A percentile compares a stretch with the other conserved stretches of the same genome.
Conservation (phyloP, 305 asterid species). For the Plantago coronopus region DNA sequence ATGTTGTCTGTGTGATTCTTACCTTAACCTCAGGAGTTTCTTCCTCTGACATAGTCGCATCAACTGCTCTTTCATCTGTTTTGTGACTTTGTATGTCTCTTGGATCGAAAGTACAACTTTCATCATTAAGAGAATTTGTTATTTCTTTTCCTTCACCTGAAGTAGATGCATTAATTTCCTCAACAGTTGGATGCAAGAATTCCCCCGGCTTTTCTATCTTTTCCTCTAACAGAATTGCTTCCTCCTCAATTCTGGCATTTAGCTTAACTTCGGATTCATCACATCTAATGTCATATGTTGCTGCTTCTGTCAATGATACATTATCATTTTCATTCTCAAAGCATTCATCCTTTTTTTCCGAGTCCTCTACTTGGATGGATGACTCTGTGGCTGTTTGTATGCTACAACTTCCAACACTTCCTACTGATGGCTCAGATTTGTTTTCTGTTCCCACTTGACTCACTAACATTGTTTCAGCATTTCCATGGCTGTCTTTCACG, state of each 20-base stretch:
- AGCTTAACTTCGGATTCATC: conserved; percentile 11
- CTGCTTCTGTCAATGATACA: conserved; percentile 24
- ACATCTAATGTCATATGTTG: conserved; percentile 21
- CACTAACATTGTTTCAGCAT: background rate
- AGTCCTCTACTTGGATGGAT: conserved; percentile 21
- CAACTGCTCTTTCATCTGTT: conserved; percentile 18
- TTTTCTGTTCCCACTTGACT: background rate
- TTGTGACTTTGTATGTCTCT: conserved; percentile 20
- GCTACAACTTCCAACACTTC: background rate
- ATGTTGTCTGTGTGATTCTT: conserved; percentile 7
- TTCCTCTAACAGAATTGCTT: conserved; percentile 21
- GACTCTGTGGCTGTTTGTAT: background rate
- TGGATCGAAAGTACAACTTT: conserved; percentile 9
- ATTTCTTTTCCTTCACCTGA: conserved; percentile 20
- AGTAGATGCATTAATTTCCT: conserved; percentile 24
- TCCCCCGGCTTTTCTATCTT: conserved; percentile 24
- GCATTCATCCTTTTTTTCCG: conserved; percentile 24
- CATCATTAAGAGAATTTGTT: conserved; percentile 8
- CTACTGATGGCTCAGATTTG: conserved; percentile 6
- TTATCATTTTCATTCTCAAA: conserved; percentile 17
- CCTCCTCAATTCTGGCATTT: conserved; percentile 15
- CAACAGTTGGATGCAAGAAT: conserved; percentile 22
- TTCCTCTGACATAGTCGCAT: conserved; percentile 16
- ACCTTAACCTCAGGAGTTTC: conserved; percentile 27
- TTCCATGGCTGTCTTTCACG: background rate